Conservation (phyloP, 139 green algal genomes). For the Chlorokybus atmophyticus region DNA sequence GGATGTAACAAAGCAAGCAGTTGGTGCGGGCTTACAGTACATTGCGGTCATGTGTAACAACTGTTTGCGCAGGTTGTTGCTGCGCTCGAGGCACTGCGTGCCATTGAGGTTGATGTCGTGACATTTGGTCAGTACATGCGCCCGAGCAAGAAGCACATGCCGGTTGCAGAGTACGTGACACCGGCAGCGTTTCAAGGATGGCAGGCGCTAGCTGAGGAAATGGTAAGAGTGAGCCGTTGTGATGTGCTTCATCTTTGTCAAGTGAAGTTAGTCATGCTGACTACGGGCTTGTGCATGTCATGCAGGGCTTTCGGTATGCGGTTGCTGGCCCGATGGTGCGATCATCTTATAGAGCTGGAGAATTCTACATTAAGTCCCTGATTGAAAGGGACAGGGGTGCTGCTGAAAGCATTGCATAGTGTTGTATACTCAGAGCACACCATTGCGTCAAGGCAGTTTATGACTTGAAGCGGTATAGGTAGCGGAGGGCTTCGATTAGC, state of each 20-base stretch:
- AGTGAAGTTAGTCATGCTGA: too few species aligned
- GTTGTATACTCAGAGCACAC: too few species aligned
- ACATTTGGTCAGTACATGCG: constrained; percentile 99
- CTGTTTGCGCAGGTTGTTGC: constrained; percentile 26
- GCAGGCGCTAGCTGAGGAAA: constrained; percentile 60
- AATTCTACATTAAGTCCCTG: constrained; percentile 80
- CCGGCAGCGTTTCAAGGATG: constrained; percentile 83
- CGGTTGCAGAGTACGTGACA: constrained; percentile 91
- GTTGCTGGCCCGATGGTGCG: constrained; percentile 87
- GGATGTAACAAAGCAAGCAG: constrained; percentile 1
- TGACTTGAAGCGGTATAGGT: too few species aligned
- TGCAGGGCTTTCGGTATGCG: constrained; percentile 65
- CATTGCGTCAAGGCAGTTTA: too few species aligned
- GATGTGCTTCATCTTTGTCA: too few species aligned
- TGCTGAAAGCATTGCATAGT: too few species aligned
- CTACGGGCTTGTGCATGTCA: too few species aligned
- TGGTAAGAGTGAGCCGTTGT: constrained; percentile 42
- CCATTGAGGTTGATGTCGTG: constrained; percentile 80
- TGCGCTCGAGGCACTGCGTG: constrained; percentile 42
- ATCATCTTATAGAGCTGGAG: constrained; percentile 82
- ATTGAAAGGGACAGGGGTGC: too few species aligned
- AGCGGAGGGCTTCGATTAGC: too few species aligned
- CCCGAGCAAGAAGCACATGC: constrained; percentile 93
- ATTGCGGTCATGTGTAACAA: too few species aligned
- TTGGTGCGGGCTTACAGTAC: too few species aligned